Evolutionary conservation across 257 asterid genomes (phyloP).

Genomic region (Sherardia arvensis): DNA sequence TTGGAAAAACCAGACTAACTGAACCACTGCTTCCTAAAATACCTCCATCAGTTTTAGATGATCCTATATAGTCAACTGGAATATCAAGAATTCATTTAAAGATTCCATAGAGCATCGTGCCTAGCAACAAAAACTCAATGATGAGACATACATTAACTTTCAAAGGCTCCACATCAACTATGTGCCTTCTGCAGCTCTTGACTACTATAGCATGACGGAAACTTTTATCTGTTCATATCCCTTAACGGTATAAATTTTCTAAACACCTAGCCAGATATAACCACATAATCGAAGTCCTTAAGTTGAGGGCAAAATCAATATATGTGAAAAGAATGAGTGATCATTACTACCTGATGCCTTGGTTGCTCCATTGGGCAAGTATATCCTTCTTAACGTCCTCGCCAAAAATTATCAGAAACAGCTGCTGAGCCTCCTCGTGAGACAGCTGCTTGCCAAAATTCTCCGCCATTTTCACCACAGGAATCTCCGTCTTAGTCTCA

Average conservation of each 20-base stretch:
- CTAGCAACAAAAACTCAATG: background rate
- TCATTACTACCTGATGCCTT: constrained; percentile 87
- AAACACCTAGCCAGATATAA: background rate
- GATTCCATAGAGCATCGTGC: background rate
- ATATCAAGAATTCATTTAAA: background rate
- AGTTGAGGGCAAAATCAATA: background rate
- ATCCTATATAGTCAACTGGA: background rate
- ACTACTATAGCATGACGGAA: background rate
- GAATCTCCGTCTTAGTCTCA: constrained; percentile 7
- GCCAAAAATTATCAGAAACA: constrained; percentile 73
- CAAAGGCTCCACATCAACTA: too few species aligned
- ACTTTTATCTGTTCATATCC: too few species aligned
- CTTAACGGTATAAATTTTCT: background rate
- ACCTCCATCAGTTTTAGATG: background rate
- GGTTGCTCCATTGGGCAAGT: constrained; percentile 96
- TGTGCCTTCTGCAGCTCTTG: background rate
- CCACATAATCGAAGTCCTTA: background rate
- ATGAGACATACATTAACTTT: too few species aligned
- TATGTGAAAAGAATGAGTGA: background rate
- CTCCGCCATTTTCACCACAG: constrained; percentile 29
- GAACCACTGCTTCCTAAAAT: too few species aligned
- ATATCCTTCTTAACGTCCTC: constrained; percentile 50
- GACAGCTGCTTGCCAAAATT: constrained; percentile 35
- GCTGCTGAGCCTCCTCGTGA: constrained; percentile 48
- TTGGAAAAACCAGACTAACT: too few species aligned